Base-by-base conservation (phyloP, 495 filamentous ascomycete species). In the Aspergillus taichungensis region DNA sequence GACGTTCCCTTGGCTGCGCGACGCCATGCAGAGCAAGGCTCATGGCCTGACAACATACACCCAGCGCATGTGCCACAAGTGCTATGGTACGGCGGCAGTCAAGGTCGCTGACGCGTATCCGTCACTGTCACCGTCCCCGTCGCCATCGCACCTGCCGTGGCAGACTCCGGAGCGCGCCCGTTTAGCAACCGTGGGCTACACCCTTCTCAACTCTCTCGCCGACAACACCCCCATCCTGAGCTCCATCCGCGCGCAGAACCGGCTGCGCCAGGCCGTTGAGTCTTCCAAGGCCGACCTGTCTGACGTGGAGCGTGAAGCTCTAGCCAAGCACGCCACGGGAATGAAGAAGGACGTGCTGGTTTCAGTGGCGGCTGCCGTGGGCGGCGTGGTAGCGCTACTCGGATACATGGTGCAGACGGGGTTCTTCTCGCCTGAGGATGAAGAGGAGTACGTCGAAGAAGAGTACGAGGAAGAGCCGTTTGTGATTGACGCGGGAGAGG, bases 1-100 rank as follows among this genome's bases (percentile, higher is more conserved):
- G 27, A 84, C 87, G 13, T 74, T 83, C 40, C 60, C 76, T 18
- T 95, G 86, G 80, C 70, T 95, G 13, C 67, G 70, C 38, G 76
- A 82, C 39, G 68, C 73, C 6, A 72, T 95, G 61, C 60, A 66
- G 42, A 59, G 51, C 34, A 75, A 78, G 51, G 84, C 77, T 40
- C 67, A 69, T 4, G 56, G 54, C 3, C 49, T 91, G 29, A 60
- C 67, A 11, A 60, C 46, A 11, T 89, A 83, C 60, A 72, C 76
- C 18, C 60, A 73, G 41, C 63, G 69, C 13, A 54, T 78, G 49
- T 54, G 66, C 18, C 43, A 52, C 8, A 51, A 61, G 9, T 63
- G 67, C 34, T 76, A 73, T 52, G 72, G 71, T 6, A 42, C 53
- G 6, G 56, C 63, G 10, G 53, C 54, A 3, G 39, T 64, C 12